Conservation (phyloP, 768 basidiomycete genomes). For the Tephrocybe sp. region DNA sequence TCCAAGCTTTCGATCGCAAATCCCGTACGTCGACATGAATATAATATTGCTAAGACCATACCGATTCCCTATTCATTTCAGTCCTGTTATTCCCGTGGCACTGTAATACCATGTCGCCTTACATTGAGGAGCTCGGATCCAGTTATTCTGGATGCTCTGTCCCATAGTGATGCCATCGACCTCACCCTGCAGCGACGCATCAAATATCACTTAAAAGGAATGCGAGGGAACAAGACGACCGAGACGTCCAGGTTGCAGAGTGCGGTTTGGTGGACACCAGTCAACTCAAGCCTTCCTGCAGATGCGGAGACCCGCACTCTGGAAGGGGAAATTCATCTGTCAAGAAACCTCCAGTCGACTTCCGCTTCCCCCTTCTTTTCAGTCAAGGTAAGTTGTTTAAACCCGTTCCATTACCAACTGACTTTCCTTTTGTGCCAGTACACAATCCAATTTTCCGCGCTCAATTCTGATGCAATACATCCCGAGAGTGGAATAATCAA, state of each 20-base stretch:
- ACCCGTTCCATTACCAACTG: background rate
- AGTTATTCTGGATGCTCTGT: conserved; percentile 30
- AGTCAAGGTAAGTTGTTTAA: conserved; percentile 12
- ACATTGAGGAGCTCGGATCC: conserved; percentile 26
- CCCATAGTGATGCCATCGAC: conserved; percentile 22
- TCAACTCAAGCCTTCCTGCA: background rate
- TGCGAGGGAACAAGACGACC: conserved; percentile 1
- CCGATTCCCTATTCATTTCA: conserved; percentile 6
- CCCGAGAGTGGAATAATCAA: background rate
- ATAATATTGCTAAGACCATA: background rate
- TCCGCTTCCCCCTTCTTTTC: conserved; percentile 16
- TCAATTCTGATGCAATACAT: conserved; percentile 3
- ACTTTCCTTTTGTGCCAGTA: conserved; percentile 1
- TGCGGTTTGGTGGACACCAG: conserved; percentile 29
- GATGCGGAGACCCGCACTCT: conserved; percentile 1
- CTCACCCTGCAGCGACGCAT: conserved; percentile 30
- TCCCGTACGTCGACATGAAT: conserved; percentile 26
- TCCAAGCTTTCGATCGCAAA: conserved; percentile 34
- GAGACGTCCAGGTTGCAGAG: conserved; percentile 14
- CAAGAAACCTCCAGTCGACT: conserved; percentile 11
- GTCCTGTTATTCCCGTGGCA: conserved; percentile 39
- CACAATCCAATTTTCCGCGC: conserved; percentile 5
- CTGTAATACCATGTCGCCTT: conserved; percentile 36
- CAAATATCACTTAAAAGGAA: conserved; percentile 20
- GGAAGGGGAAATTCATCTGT: conserved; percentile 19